Evolutionary conservation across 768 basidiomycete species (phyloP), one percentile per base, ranked within the genome.

Genomic region (Erythrobasidium yunnanense): DNA sequence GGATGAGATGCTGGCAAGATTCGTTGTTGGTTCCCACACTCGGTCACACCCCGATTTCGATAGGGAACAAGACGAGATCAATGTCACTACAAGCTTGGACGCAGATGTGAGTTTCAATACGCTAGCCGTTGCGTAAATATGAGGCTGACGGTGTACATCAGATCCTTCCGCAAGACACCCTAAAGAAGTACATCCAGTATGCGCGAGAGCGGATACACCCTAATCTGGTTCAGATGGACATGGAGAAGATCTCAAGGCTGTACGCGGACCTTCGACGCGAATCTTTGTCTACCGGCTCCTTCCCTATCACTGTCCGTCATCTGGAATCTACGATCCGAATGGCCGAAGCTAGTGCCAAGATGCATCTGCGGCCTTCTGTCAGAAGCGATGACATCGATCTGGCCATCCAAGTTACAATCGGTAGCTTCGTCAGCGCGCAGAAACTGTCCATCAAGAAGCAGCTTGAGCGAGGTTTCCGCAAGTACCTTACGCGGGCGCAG

Each of bases 361-460:
- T 99, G 95, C 85, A 92, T 53, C 79, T 99, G 68, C 82, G 95
- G 57, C 93, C 97, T 77, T 96, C 90, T 73, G 95, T 97, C 32
- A 83, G 95, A 50, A 81, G 86, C 38, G 95, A 97, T 75, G 95
- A 99, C 75, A 90, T 99, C 71, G 91, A 99, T 76, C 79, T 97
- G 55, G 93, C 95, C 1, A 97, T 99, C 69, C 90, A 90, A 72
- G 92, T 96, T 51, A 88, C 90, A 2, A 84, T 99, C 29, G 86
- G 86, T 56, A 91, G 88, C 78, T 99, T 99, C 76, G 89, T 99
- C 66, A 92, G 78, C 70, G 87, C 95, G 27, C 95, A 99, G 76
- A 99, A 99, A 81, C 86, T 91, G 82, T 90, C 88, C 66, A 93
- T 97, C 79, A 96, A 96, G 81, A 95, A 90, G 79, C 92, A 91